Base-by-base conservation (phyloP, 179 eudicot genomes). In the Pouteria campechiana region DNA sequence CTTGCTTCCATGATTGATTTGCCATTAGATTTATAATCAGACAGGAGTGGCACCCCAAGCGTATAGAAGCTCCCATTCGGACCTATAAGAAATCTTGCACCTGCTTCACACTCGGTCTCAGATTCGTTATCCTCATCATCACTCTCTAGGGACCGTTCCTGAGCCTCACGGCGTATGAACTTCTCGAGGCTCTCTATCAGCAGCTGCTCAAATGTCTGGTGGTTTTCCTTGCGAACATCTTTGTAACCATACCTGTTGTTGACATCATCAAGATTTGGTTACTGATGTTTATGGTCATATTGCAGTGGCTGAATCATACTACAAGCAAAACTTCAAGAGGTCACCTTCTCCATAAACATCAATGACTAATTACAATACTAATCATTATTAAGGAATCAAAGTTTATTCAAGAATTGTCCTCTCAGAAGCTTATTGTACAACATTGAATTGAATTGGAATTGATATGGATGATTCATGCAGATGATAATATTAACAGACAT, bases 141-240 rank as follows among this genome's bases (percentile, higher is more conserved):
- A 43, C 98, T 90, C 58, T 87, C 98, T 34, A 90, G 44, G 25
- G 88, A 79, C 25, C 88, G 60, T 62, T 90, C 98, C 54, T 86
- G 98, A 39, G 98, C 98, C 75, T 90, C 98, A 36, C 85, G 63
- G 40, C 88, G 88, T 33, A 90, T 82, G 59, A 74, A 90, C 58
- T 87, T 90, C 67, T 90, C 98, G 42, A 90, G 79, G 50, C 94
- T 82, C 58, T 90, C 98, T 25, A 90, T 82, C 52, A 90, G 75
- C 34, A 90, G 33, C 62, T 90, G 92, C 58, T 90, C 94, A 52
- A 86, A 90, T 16, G 61, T 58, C 57, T 74, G 85, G 46, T 76
- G 94, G 59, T 60, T 77, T 72, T 90, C 98, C 68, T 90, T 90
- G 46, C 92, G 93, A 9, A 69, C 77, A 52, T 90, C 98, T 63